Percentiles rank a stretch among this genome's conserved stretches.
These are phyloP conservation scores for Crithidia expoeki DNA, from an alignment of 208 protist species.

Conservation along the genomic window DNA sequence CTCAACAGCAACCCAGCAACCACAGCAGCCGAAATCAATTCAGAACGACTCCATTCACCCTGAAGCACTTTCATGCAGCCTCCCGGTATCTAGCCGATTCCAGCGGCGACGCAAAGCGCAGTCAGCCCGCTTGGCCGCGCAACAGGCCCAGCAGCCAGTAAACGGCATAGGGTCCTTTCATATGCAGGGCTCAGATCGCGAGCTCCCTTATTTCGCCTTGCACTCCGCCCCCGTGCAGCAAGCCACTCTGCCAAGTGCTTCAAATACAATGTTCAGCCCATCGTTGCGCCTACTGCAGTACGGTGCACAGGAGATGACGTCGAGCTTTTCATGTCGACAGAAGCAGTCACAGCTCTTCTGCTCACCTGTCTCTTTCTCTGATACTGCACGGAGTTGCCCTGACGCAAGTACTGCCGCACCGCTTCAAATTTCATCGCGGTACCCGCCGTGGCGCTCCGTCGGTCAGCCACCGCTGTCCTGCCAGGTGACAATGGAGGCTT, in stretches of 20 bases:
- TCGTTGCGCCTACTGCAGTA: background rate
- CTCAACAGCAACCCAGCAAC: constrained; percentile 8
- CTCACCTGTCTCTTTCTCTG: background rate
- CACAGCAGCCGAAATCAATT: background rate
- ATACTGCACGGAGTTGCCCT: background rate
- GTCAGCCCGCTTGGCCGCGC: constrained; percentile 1
- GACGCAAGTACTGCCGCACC: constrained; percentile 2
- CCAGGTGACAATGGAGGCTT: background rate
- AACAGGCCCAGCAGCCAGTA: background rate
- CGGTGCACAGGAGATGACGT: background rate
- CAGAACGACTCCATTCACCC: background rate
- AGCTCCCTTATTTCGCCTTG: background rate
- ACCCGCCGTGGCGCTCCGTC: constrained; percentile 10
- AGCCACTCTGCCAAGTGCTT: background rate
- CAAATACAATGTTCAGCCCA: background rate
- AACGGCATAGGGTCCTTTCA: background rate
- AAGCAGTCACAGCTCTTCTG: background rate
- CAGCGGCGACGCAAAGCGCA: background rate
- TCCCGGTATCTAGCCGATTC: background rate
- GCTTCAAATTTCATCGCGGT: background rate
- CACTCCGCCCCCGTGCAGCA: background rate
- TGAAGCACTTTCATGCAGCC: background rate
- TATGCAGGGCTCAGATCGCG: background rate
- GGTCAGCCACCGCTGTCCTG: background rate
- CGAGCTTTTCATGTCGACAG: background rate